Evolutionary conservation across 148 eudicot genomes (phyloP).

Genomic region (Euryodendron excelsum): DNA sequence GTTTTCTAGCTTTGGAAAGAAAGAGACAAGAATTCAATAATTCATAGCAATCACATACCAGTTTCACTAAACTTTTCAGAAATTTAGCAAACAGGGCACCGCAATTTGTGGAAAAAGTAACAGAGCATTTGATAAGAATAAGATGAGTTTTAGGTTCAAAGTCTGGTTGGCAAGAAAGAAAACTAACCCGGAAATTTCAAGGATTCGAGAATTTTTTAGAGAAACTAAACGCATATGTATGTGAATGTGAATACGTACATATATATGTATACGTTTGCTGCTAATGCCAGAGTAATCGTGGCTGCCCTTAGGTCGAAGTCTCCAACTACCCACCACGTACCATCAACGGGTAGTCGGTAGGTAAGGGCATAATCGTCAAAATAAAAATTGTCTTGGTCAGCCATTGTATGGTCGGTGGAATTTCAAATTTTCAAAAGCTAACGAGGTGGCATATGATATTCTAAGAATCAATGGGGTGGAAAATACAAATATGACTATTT

Average conservation of each 20-base stretch:
- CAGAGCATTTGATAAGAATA: not conserved
- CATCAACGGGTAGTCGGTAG: not conserved
- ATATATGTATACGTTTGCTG: no score
- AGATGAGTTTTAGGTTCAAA: not conserved
- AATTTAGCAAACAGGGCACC: not conserved
- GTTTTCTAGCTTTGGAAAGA: not conserved
- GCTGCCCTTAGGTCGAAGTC: not conserved
- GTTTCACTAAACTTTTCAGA: not conserved
- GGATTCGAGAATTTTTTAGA: conserved; percentile 4
- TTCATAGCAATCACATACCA: not conserved
- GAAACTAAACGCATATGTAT: not conserved
- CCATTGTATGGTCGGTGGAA: not conserved
- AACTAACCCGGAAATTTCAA: conserved; percentile 5
- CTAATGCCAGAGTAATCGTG: not conserved
- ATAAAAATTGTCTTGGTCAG: not conserved
- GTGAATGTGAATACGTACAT: not conserved
- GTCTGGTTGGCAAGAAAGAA: not conserved
- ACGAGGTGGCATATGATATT: not conserved
- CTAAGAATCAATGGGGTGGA: not conserved
- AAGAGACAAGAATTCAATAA: not conserved
- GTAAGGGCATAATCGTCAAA: not conserved
- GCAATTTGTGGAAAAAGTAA: not conserved
- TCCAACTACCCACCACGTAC: not conserved
- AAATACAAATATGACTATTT: not conserved
- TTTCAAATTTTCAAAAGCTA: not conserved